phyloP scores from a whole-genome alignment of 345 rosid species.

The Clausena lansium region DNA sequence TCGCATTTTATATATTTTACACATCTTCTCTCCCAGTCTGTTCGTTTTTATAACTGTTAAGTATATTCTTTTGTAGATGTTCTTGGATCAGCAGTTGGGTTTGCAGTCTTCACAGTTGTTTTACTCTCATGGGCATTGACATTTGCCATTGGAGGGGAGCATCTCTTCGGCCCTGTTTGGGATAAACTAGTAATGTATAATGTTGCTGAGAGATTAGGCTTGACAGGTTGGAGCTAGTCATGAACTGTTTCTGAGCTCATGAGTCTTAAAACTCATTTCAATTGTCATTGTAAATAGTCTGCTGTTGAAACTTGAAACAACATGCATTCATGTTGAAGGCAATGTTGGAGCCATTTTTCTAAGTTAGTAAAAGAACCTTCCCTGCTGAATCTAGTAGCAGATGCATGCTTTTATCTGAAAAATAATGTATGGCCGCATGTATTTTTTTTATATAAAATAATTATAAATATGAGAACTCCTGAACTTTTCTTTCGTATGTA shows the following conservation, averaged over 20 bases:
- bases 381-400: background rate
- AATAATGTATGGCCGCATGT: background rate
- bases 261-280: background rate
- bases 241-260: background rate
- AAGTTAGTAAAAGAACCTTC: background rate
- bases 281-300: background rate
- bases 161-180: constrained; percentile 75
- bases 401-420: background rate
- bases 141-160: constrained; percentile 80
- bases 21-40: background rate
- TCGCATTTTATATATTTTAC: background rate
- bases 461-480: no score
- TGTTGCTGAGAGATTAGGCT: constrained; percentile 78
- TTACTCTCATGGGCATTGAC: constrained; percentile 88
- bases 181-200: constrained; percentile 91
- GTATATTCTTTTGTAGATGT: constrained; percentile 49
- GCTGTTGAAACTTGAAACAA: background rate
- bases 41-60: background rate
- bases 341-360: background rate
- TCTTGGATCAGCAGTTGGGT: constrained; percentile 78
- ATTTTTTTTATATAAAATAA: no score
- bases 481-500: no score
- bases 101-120: constrained; percentile 51
- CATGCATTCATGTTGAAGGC: background rate
- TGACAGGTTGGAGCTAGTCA: constrained; percentile 66